Conservation (phyloP, 2,329 filamentous ascomycete genomes). For the Alternaria dauci region DNA sequence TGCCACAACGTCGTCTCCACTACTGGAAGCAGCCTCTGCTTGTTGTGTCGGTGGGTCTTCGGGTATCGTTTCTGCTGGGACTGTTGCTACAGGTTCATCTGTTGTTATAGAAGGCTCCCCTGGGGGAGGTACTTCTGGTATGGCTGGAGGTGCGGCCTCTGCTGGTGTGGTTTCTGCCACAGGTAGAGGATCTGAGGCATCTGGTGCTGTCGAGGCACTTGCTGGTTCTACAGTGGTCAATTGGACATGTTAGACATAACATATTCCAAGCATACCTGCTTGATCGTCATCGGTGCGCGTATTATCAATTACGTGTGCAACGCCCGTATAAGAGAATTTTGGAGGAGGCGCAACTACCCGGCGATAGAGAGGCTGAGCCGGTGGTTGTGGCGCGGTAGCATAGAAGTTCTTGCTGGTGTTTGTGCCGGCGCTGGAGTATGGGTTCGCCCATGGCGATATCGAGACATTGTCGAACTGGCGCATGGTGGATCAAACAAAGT, state of each 20-base stretch:
- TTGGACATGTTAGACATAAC: constrained; percentile 12
- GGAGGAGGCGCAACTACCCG: constrained; percentile 35
- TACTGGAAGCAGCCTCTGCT: constrained; percentile 8
- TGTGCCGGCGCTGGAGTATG: constrained; percentile 27
- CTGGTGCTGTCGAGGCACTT: constrained; percentile 28
- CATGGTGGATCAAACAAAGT: constrained; percentile 39
- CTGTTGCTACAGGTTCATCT: constrained; percentile 13
- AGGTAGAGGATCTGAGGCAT: constrained; percentile 25
- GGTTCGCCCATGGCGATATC: constrained; percentile 45
- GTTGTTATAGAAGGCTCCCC: constrained; percentile 10
- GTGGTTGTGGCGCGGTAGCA: constrained; percentile 16
- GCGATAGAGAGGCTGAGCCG: constrained; percentile 31
- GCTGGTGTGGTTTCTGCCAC: constrained; percentile 7
- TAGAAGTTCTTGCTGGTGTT: constrained; percentile 30
- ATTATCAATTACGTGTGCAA: constrained; percentile 34
- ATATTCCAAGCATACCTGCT: constrained; percentile 25
- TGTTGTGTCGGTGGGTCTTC: constrained; percentile 4
- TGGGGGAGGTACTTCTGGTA: constrained; percentile 9
- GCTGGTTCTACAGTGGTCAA: constrained; percentile 35
- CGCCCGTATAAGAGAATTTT: constrained; percentile 35
- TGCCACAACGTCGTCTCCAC: constrained; percentile 20
- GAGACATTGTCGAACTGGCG: constrained; percentile 43
- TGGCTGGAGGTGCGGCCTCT: constrained; percentile 11
- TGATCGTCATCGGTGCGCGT: constrained; percentile 21
- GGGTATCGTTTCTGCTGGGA: constrained; percentile 12